Evolutionary conservation across 768 basidiomycete species (phyloP).

Genomic region (Epithele typhae): DNA sequence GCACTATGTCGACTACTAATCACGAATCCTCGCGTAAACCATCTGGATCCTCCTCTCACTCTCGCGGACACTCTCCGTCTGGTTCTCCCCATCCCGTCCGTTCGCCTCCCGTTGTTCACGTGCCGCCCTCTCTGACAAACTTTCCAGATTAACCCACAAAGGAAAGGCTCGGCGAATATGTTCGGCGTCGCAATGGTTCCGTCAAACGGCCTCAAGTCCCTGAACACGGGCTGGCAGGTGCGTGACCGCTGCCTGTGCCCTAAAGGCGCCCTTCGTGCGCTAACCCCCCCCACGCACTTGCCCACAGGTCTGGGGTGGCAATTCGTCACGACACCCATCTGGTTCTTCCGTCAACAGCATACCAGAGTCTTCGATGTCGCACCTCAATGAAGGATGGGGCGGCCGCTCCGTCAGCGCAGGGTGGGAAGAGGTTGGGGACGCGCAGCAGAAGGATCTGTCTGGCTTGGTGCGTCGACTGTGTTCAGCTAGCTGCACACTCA

Average conservation of each 20-base stretch:
- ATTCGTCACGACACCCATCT: conserved; percentile 54
- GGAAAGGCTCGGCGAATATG: conserved; percentile 47
- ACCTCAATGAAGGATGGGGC: conserved; percentile 48
- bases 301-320: conserved; percentile 57
- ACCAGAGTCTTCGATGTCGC: conserved; percentile 42
- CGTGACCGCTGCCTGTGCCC: conserved; percentile 23
- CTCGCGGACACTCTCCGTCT: conserved; percentile 58
- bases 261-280: conserved; percentile 1
- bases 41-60: conserved; percentile 65
- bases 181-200: conserved; percentile 49
- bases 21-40: conserved; percentile 50
- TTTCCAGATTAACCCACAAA: conserved; percentile 26
- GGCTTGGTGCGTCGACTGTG: conserved; percentile 37
- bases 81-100: conserved; percentile 56
- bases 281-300: conserved; percentile 5
- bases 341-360: conserved; percentile 54
- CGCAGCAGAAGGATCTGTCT: conserved; percentile 46
- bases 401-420: conserved; percentile 48
- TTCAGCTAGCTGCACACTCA: background rate
- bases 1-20: conserved; percentile 27
- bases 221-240: conserved; percentile 69
- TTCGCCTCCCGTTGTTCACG: conserved; percentile 31
- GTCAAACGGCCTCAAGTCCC: conserved; percentile 43
- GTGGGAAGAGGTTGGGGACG: conserved; percentile 55
- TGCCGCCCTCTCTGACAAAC: background rate